phyloP scores from a whole-genome alignment of 2,329 filamentous ascomycete genomes.

The Diaporthe velutina region DNA sequence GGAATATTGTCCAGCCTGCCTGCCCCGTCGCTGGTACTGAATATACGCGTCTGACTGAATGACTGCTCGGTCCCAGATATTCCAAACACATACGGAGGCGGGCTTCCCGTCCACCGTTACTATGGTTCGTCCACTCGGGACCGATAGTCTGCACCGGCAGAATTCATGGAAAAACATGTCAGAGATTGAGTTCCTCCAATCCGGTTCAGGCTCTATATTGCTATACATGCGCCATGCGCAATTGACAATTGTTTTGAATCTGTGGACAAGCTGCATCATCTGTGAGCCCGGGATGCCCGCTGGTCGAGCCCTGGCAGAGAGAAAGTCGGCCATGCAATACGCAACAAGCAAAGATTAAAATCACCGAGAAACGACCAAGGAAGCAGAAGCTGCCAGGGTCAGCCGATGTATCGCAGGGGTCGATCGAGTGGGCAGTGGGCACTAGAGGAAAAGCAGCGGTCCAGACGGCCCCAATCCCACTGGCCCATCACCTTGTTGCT shows the following conservation, averaged over 20 bases:
- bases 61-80: constrained; percentile 9
- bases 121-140: constrained; percentile 15
- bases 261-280: constrained; percentile 3
- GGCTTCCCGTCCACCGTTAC: constrained; percentile 2
- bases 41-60: neutral
- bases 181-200: constrained; percentile 27
- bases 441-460: constrained; percentile 2
- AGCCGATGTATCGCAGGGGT: neutral
- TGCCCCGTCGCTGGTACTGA: neutral
- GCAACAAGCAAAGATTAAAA: neutral
- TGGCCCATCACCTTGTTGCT: neutral
- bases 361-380: neutral
- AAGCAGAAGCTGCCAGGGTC: neutral
- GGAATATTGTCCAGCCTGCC: constrained; percentile 8
- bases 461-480: constrained; percentile 6
- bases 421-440: neutral
- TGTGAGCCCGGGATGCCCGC: neutral
- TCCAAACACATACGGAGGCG: constrained; percentile 10
- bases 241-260: constrained; percentile 12
- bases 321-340: neutral
- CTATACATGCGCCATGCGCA: constrained; percentile 17
- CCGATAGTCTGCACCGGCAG: constrained; percentile 17
- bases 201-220: constrained; percentile 18
- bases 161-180: constrained; percentile 27
- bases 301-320: neutral